Conservation (phyloP, 805 yeast genomes). For the Saccharomycopsis sp. region DNA sequence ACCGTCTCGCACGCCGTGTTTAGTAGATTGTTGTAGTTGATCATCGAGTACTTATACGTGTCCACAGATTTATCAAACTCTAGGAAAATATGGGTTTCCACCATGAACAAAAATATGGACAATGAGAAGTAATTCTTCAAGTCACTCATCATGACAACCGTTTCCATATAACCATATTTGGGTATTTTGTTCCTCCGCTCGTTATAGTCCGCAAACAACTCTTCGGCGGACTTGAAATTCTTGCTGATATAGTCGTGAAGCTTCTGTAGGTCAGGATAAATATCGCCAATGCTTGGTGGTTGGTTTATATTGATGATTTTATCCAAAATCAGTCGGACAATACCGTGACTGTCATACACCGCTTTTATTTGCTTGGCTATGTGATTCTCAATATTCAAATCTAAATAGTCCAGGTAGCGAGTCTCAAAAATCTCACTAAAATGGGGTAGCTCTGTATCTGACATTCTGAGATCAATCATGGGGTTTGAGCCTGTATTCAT, state of each 20-base stretch:
- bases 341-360: conserved; percentile 5
- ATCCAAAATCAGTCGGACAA: conserved; percentile 22
- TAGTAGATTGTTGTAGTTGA: conserved; percentile 2
- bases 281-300: conserved; percentile 24
- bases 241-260: conserved; percentile 13
- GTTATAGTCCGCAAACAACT: conserved; percentile 4
- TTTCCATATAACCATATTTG: conserved; percentile 3
- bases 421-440: conserved; percentile 6
- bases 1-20: conserved; percentile 3
- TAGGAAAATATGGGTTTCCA: conserved; percentile 13
- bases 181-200: conserved; percentile 3
- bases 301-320: conserved; percentile 23
- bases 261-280: conserved; percentile 21
- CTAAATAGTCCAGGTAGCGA: conserved; percentile 11
- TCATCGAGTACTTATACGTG: not conserved
- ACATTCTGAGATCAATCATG: conserved; percentile 1
- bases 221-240: conserved; percentile 1
- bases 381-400: conserved; percentile 18
- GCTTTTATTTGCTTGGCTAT: conserved; percentile 8
- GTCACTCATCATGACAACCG: conserved; percentile 2
- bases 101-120: conserved; percentile 8
- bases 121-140: conserved; percentile 4
- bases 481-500: conserved; percentile 8
- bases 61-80: conserved; percentile 9
- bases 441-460: conserved; percentile 14